Evolutionary conservation across 2,329 filamentous ascomycete species (phyloP).

Genomic region (Pyricularia grisea): DNA sequence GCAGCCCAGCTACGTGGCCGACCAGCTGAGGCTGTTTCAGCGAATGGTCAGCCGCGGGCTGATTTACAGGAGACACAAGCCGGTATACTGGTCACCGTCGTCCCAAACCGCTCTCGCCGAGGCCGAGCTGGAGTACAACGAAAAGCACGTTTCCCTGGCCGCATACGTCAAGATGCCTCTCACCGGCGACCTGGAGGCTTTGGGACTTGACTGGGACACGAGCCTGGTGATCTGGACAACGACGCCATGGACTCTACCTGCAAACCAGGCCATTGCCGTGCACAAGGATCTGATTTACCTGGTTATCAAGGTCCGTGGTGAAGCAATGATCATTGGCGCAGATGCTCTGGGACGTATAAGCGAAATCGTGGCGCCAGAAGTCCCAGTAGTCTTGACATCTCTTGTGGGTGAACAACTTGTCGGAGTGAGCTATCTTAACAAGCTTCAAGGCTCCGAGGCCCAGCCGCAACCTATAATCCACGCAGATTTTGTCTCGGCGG

Average conservation of each 20-base stretch:
- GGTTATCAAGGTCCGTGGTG: conserved; percentile 46
- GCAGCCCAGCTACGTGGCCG: conserved; percentile 64
- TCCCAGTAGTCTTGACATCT: conserved; percentile 36
- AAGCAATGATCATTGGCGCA: conserved; percentile 62
- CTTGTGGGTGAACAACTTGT: conserved; percentile 58
- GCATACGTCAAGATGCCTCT: conserved; percentile 79
- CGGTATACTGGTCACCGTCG: conserved; percentile 80
- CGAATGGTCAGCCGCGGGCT: conserved; percentile 64
- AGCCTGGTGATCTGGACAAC: conserved; percentile 94
- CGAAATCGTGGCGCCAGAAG: conserved; percentile 28
- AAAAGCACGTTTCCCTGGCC: conserved; percentile 60
- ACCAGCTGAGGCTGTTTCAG: conserved; percentile 67
- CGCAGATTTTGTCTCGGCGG: conserved; percentile 80
- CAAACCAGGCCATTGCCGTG: conserved; percentile 83
- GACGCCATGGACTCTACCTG: conserved; percentile 79
- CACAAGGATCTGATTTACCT: conserved; percentile 66
- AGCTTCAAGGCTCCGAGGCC: conserved; percentile 51
- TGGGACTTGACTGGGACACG: conserved; percentile 22
- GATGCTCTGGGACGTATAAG: conserved; percentile 55
- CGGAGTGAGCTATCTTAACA: conserved; percentile 59
- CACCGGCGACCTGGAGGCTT: conserved; percentile 22
- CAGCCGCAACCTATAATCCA: conserved; percentile 62
- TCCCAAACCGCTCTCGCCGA: conserved; percentile 73
- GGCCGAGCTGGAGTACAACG: conserved; percentile 76
- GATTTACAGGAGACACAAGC: conserved; percentile 70